Evolutionary conservation across 805 yeast species (phyloP).

Genomic region (Saccharomycopsis olivae): DNA sequence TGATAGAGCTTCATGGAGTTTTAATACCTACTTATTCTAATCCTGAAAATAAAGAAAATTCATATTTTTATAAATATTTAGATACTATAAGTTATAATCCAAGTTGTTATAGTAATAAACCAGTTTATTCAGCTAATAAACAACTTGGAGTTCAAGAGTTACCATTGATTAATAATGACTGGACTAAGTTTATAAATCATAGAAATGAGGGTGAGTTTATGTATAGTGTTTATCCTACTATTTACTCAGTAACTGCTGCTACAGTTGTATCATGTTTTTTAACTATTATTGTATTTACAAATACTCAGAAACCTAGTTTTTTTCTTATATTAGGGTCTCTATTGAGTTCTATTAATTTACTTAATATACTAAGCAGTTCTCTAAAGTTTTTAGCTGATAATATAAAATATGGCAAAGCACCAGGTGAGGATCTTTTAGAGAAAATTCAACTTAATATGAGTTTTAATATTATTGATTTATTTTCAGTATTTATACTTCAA

Average conservation of each 20-base stretch:
- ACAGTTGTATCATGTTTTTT: conserved; percentile 54
- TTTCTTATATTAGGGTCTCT: conserved; percentile 40
- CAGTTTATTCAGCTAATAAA: conserved; percentile 28
- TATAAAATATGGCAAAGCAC: conserved; percentile 25
- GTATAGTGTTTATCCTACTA: conserved; percentile 49
- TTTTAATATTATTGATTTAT: conserved; percentile 46
- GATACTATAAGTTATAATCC: conserved; percentile 22
- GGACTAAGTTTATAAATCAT: conserved; percentile 33
- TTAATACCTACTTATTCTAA: conserved; percentile 1
- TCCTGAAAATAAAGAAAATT: background rate
- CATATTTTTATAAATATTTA: background rate
- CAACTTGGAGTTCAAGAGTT: conserved; percentile 24
- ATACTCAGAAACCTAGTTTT: conserved; percentile 50
- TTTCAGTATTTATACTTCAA: conserved; percentile 47
- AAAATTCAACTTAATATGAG: conserved; percentile 30
- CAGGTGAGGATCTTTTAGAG: conserved; percentile 34
- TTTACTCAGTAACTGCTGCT: conserved; percentile 53
- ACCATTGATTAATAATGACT: conserved; percentile 36
- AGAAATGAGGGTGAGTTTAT: conserved; percentile 33
- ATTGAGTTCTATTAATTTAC: conserved; percentile 44
- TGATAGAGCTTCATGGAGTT: conserved; percentile 1
- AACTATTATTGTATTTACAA: conserved; percentile 54
- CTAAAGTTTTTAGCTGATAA: conserved; percentile 35
- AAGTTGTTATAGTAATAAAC: conserved; percentile 25
- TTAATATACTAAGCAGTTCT: conserved; percentile 38